Base-by-base conservation (phyloP, 192 early-diverging fungal species). In the Backusella sp. region DNA sequence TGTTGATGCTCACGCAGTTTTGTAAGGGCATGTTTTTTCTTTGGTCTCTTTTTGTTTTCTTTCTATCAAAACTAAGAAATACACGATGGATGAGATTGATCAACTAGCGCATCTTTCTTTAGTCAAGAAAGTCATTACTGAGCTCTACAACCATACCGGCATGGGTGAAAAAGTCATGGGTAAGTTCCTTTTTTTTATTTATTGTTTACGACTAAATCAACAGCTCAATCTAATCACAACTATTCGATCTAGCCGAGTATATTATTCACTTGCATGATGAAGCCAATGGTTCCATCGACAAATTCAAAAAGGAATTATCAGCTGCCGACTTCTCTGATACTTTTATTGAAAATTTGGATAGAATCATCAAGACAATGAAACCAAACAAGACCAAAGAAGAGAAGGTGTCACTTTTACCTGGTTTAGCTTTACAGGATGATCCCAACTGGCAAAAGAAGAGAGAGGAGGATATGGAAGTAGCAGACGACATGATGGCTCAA, bases 91-190 rank as follows among this genome's bases (percentile, higher is more conserved):
- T 35, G 89, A 92, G 76, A 79, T 98, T 70, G 86, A 92, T 74
- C 86, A 92, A 77, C 90, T 99, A 21, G 98, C 97, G 80, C 89
- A 92, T 71, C 88, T 98, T 72, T 94, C 94, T 53, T 84, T 98
- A 42, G 93, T 99, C 8, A 90, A 91, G 76, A 96, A 96, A 82
- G 91, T 99, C 53, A 88, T 93, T 39, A 93, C 88, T 72, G 98
- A 99, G 84, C 85, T 99, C 23, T 85, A 91, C 26, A 98, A 98
- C 84, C 98, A 99, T 78, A 93, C 88, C 39, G 95, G 94, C 9
- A 87, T 97, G 74, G 90, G 93, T 46, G 97, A 98, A 86, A 96
- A 95, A 81, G 90, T 90, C 30, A 77, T 87, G 49, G 88, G 88
- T 86, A 82, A 72, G 80, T 59, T 15, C 1, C 6, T 49, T 42